These are phyloP conservation scores for Trametes maxima DNA, from an alignment of 768 basidiomycete genomes.

Conservation along the genomic window DNA sequence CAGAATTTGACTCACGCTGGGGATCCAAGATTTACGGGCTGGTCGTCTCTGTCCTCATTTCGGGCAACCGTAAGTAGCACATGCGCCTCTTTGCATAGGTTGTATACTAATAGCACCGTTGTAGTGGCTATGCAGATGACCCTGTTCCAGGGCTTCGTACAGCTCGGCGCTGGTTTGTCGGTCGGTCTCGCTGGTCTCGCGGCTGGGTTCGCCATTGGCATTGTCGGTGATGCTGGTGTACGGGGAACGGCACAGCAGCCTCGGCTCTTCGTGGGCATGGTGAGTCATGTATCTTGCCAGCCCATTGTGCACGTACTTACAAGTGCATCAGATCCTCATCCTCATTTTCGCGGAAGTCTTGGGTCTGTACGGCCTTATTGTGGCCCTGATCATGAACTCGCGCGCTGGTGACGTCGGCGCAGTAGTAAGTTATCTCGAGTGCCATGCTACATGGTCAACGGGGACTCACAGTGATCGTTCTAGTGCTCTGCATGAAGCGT, in stretches of 20 bases:
- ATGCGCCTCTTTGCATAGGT: not conserved
- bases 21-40: constrained; percentile 85
- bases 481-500: constrained; percentile 24
- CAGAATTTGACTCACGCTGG: not conserved
- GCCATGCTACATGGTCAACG: not conserved
- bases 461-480: not conserved
- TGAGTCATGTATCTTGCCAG: constrained; percentile 33
- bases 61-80: constrained; percentile 69
- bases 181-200: constrained; percentile 95
- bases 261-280: constrained; percentile 93
- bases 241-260: constrained; percentile 97
- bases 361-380: constrained; percentile 92
- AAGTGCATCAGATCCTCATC: constrained; percentile 74
- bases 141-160: constrained; percentile 90
- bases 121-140: constrained; percentile 79
- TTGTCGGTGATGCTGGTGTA: constrained; percentile 98
- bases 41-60: constrained; percentile 98
- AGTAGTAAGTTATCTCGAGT: constrained; percentile 20
- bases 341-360: constrained; percentile 97
- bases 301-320: not conserved
- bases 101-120: not conserved
- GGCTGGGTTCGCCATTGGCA: constrained; percentile 97
- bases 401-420: constrained; percentile 19
- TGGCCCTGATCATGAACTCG: constrained; percentile 35
- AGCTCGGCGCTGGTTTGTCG: constrained; percentile 91